Evolutionary conservation across 73 alveolate genomes (phyloP).

Genomic region (Paramecium biaurelia): DNA sequence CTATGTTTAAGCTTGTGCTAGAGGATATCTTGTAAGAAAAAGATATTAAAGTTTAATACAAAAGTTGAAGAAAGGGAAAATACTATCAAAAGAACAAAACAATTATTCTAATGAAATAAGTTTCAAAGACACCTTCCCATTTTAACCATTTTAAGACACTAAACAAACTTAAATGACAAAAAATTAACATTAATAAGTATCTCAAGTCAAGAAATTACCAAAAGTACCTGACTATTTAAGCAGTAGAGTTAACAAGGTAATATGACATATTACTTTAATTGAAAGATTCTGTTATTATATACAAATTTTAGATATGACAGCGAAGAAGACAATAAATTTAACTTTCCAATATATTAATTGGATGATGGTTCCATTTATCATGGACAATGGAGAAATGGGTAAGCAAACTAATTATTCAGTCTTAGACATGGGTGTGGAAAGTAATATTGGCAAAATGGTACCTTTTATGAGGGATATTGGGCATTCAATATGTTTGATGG

Average conservation of each 20-base stretch:
- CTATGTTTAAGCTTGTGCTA: background rate
- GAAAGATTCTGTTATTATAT: background rate
- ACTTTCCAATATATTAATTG: background rate
- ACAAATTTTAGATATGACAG: background rate
- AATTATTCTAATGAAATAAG: background rate
- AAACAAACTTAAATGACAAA: background rate
- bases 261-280: background rate
- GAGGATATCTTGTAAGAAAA: background rate
- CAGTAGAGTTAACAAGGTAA: background rate
- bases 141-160: background rate
- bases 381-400: slow-evolving; percentile 86
- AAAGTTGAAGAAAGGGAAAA: background rate
- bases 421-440: slow-evolving; percentile 70
- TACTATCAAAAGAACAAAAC: background rate
- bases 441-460: slow-evolving; percentile 77
- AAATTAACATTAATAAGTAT: background rate
- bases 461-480: slow-evolving; percentile 67
- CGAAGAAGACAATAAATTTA: background rate
- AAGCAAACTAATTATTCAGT: slow-evolving; percentile 37
- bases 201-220: background rate
- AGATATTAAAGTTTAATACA: background rate
- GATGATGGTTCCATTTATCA: slow-evolving; percentile 61
- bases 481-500: background rate
- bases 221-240: background rate
- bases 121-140: background rate